Evolutionary conservation across 441 rosid species (phyloP).

Genomic region (Lepidium campestre): DNA sequence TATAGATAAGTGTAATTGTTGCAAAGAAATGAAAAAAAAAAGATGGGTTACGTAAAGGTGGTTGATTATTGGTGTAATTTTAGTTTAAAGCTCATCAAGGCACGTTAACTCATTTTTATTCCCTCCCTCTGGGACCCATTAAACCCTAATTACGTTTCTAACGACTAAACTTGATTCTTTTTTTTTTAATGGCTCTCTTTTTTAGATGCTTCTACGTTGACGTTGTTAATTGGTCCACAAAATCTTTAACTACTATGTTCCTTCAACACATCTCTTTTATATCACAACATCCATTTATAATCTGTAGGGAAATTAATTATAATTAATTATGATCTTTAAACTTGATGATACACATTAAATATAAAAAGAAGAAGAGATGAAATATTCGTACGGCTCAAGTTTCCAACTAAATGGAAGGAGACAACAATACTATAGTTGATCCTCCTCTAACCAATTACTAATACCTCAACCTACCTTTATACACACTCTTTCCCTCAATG

Average conservation of each 20-base stretch:
- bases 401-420: conserved; percentile 21
- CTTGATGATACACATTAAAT: too few relatives aligned
- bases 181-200: conserved; percentile 2
- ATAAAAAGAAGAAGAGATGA: too few relatives aligned
- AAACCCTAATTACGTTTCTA: conserved; percentile 26
- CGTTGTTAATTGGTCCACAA: conserved; percentile 9
- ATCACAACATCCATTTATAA: too few relatives aligned
- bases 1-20: too few relatives aligned
- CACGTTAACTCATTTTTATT: conserved; percentile 22
- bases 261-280: too few relatives aligned
- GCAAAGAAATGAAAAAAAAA: too few relatives aligned
- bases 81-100: conserved; percentile 28
- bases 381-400: conserved; percentile 5
- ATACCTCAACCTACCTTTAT: not conserved
- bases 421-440: conserved; percentile 19
- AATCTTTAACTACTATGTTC: not conserved
- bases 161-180: conserved; percentile 18
- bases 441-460: conserved; percentile 15
- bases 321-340: too few relatives aligned
- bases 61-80: conserved; percentile 31
- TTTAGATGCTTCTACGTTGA: conserved; percentile 22
- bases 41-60: conserved; percentile 2
- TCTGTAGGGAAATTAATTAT: too few relatives aligned
- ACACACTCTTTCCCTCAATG: not conserved
- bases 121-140: conserved; percentile 9